Conservation (phyloP, 2,329 filamentous ascomycete genomes). For the Dothistroma pini region DNA sequence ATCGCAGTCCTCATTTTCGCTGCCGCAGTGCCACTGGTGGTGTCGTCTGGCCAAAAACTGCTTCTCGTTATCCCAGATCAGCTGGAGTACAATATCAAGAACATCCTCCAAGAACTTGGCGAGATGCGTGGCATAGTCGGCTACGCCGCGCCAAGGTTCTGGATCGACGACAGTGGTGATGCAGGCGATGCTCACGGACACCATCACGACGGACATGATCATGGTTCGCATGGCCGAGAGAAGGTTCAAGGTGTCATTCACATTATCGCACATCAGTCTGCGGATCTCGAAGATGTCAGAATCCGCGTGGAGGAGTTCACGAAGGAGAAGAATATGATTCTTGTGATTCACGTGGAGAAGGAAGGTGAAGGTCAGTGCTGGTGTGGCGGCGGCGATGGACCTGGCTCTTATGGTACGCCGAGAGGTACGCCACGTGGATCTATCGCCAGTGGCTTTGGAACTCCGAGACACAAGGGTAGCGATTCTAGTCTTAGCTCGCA, state of each 20-base stretch:
- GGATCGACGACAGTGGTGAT: slow-evolving; percentile 69
- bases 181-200: slow-evolving; percentile 36
- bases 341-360: slow-evolving; percentile 81
- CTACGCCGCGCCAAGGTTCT: slow-evolving; percentile 86
- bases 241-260: slow-evolving; percentile 81
- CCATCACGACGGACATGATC: slow-evolving; percentile 42
- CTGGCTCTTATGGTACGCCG: slow-evolving; percentile 2
- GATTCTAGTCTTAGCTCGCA: slow-evolving; percentile 3
- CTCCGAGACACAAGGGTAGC: slow-evolving; percentile 1
- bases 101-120: slow-evolving; percentile 77
- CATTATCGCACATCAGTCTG: slow-evolving; percentile 67
- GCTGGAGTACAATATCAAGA: slow-evolving; percentile 82
- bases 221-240: slow-evolving; percentile 23
- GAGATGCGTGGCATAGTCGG: slow-evolving; percentile 78
- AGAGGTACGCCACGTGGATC: background rate
- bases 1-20: slow-evolving; percentile 91
- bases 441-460: background rate
- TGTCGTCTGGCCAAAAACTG: slow-evolving; percentile 75
- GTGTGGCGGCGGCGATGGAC: slow-evolving; percentile 48
- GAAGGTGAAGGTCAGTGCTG: slow-evolving; percentile 69
- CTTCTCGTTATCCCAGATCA: slow-evolving; percentile 81
- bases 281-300: slow-evolving; percentile 77
- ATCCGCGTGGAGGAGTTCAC: slow-evolving; percentile 72
- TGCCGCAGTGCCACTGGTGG: slow-evolving; percentile 85
- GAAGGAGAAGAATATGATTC: slow-evolving; percentile 67